Evolutionary conservation across 2,329 filamentous ascomycete genomes (phyloP).

Genomic region (Mycosphaerella sp.): DNA sequence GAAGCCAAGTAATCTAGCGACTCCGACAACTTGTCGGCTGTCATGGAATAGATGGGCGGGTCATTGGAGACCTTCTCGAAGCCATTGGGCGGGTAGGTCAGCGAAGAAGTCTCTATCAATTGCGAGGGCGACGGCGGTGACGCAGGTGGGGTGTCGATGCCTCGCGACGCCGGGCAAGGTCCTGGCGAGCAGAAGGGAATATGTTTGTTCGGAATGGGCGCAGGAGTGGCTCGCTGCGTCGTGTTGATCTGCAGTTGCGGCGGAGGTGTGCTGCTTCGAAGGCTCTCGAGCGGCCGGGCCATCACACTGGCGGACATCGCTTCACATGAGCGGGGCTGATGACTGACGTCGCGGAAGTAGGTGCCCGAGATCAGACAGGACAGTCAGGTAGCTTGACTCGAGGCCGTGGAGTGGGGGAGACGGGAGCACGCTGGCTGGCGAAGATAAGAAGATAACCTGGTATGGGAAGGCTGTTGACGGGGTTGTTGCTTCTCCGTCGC

Average conservation of each 20-base stretch:
- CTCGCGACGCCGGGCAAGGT: conserved; percentile 49
- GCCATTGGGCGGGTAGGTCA: conserved; percentile 66
- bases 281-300: conserved; percentile 32
- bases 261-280: conserved; percentile 42
- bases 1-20: conserved; percentile 70
- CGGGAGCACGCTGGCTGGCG: too few relatives aligned
- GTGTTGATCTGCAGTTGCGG: conserved; percentile 55
- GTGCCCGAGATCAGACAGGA: too few relatives aligned
- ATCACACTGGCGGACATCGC: conserved; percentile 37
- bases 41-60: conserved; percentile 66
- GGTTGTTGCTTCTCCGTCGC: neutral
- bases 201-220: conserved; percentile 77
- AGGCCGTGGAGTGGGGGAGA: too few relatives aligned
- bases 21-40: conserved; percentile 59
- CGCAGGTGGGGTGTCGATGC: conserved; percentile 45
- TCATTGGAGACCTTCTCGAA: conserved; percentile 52
- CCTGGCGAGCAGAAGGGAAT: conserved; percentile 84
- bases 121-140: conserved; percentile 58
- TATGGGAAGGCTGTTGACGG: neutral
- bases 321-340: conserved; percentile 14
- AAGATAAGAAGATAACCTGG: neutral
- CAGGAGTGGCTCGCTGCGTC: conserved; percentile 49
- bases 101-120: conserved; percentile 56
- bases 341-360: neutral
- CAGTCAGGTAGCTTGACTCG: too few relatives aligned